Percentiles rank a stretch among this genome's conserved stretches.
Evolutionary conservation across 1,284 basidiomycete genomes (phyloP).

Genomic region (Apiotrichum domesticum): DNA sequence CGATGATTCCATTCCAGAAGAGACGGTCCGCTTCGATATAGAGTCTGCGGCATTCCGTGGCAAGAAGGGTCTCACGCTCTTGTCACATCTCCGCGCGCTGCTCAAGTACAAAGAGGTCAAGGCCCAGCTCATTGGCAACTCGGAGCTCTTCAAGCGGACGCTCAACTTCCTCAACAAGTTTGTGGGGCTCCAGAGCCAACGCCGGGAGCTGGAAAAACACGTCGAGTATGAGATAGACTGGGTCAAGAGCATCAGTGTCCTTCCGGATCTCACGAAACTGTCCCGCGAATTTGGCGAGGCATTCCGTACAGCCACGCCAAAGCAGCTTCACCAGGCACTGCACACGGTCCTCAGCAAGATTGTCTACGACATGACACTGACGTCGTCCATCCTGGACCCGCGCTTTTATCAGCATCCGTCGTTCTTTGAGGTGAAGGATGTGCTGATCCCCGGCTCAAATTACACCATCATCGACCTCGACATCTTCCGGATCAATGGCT

Average conservation of each 20-base stretch:
- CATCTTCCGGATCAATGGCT: slow-evolving; percentile 51
- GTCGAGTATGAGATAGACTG: slow-evolving; percentile 94
- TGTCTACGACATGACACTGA: slow-evolving; percentile 53
- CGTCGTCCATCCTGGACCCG: slow-evolving; percentile 53
- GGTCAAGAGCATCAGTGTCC: slow-evolving; percentile 89
- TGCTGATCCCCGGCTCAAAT: slow-evolving; percentile 19
- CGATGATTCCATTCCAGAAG: slow-evolving; percentile 4
- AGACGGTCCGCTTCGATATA: slow-evolving; percentile 56
- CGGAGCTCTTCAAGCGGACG: slow-evolving; percentile 55
- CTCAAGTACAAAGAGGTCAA: slow-evolving; percentile 68
- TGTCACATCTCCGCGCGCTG: slow-evolving; percentile 64
- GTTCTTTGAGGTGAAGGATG: slow-evolving; percentile 52
- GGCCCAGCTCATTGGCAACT: slow-evolving; percentile 62
- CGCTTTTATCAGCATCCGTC: slow-evolving; percentile 57
- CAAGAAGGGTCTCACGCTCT: slow-evolving; percentile 86
- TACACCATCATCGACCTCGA: slow-evolving; percentile 61
- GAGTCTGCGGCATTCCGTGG: slow-evolving; percentile 82
- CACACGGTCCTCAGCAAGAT: slow-evolving; percentile 66
- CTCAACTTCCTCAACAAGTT: slow-evolving; percentile 72
- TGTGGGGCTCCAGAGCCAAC: slow-evolving; percentile 83
- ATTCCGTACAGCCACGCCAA: slow-evolving; percentile 51
- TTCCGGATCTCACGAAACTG: slow-evolving; percentile 75
- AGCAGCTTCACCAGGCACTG: slow-evolving; percentile 64
- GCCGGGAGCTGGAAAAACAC: slow-evolving; percentile 70
- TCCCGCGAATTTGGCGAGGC: slow-evolving; percentile 83